Base-by-base conservation (phyloP, 441 rosid species). In the Erodium chrysanthum region DNA sequence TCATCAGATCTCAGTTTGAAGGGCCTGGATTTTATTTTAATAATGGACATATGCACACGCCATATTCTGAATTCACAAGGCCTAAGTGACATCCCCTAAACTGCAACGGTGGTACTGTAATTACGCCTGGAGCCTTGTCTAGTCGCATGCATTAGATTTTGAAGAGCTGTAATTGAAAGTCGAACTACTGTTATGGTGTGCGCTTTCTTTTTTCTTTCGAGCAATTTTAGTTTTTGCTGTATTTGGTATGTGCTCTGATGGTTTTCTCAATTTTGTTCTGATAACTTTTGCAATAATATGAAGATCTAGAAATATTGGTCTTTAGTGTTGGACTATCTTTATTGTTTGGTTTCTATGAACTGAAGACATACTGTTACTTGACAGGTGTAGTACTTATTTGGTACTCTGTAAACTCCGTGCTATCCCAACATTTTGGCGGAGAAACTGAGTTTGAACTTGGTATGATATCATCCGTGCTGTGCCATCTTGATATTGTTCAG, bases 401-500 rank as follows among this genome's bases (percentile, higher is more conserved):
- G 48, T 23, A 10, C 15, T 35, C 27, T 40, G 46, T 20, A 64
- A 58, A 48, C 8, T 68, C 21, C 14, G 48, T 70, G 61, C 71
- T 70, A 67, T 66, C 66, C 63, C 35, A n/a, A 37, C 68, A 21
- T 6, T 62, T 22, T 7, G 15, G 35, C 46, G 42, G 71, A 42
- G n/a, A 59, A 35, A 29, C 54, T 67, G 50, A 66, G 68, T 67
- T 44, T 60, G 68, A 66, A 31, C 67, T 65, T 35, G 66, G 77
- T 60, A 64, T 64, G 66, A 69, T 66, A 66, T 69, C 75, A 70
- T 66, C 67, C 31, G 33, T 66, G 71, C 59, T 56, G 73, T 63
- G 17, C 83, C 54, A 27, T 72, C 75, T 65, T 56, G 73, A 65
- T 31, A 27, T 63, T 67, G 71, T 66, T 65, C 72, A 70, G 77